These are phyloP conservation scores for Aspergillus eucalypticola DNA, from an alignment of 2,329 filamentous ascomycete species.

Conservation along the genomic window DNA sequence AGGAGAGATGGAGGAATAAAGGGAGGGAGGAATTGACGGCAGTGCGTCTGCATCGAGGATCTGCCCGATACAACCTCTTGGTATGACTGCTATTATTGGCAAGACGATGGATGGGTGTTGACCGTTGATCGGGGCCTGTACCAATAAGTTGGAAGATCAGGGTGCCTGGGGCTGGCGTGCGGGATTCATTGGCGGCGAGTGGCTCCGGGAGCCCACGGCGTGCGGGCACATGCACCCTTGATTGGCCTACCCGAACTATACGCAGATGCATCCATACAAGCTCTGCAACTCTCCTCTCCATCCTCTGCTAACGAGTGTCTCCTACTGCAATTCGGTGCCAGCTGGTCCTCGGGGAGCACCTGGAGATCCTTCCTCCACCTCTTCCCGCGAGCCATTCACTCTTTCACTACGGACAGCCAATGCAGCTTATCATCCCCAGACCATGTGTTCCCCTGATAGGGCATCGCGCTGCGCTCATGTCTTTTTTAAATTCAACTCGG, in stretches of 20 bases:
- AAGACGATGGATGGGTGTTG: not conserved
- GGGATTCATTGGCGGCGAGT: conserved; percentile 1
- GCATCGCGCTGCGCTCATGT: conserved; percentile 10
- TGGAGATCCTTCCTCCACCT: conserved; percentile 10
- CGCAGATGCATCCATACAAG: not conserved
- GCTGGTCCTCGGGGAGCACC: not conserved
- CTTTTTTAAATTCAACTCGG: conserved; percentile 13
- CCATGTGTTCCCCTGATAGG: conserved; percentile 42
- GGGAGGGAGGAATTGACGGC: not conserved
- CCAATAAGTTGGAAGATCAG: not conserved
- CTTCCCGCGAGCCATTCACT: conserved; percentile 12
- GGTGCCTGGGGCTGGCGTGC: not conserved
- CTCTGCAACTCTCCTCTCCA: not conserved
- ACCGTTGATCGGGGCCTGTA: conserved; percentile 4
- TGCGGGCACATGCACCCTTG: conserved; percentile 18
- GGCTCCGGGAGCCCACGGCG: conserved; percentile 15
- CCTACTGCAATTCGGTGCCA: conserved; percentile 1
- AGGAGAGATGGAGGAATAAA: too few relatives aligned
- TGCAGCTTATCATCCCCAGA: conserved; percentile 11
- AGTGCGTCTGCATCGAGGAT: not conserved
- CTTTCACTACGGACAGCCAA: conserved; percentile 9
- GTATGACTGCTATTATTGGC: too few relatives aligned
- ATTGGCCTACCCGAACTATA: conserved; percentile 22
- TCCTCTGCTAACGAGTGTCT: not conserved
- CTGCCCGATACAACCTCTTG: not conserved